Conservation (phyloP, 139 green algal species). For the Desmodesmus armatus region DNA sequence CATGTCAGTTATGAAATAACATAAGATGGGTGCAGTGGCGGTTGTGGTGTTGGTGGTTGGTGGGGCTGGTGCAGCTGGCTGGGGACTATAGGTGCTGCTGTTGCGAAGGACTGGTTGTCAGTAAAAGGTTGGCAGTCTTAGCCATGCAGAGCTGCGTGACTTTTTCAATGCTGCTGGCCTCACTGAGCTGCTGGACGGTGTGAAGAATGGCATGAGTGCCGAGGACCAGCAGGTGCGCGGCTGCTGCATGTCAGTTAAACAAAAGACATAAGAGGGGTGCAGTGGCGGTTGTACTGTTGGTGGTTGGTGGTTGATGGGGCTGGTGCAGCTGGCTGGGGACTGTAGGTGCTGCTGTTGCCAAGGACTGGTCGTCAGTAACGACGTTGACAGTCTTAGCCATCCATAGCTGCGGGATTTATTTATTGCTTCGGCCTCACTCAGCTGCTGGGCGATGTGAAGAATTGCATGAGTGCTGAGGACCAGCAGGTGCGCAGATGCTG, state of each 20-base stretch:
- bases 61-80: background rate
- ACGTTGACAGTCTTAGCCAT: no score
- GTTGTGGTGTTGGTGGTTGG: no score
- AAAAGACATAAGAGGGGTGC: no score
- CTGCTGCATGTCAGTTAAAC: background rate
- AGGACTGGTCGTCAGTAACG: no score
- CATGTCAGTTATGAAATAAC: no score
- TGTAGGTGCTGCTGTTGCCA: no score
- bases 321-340: no score
- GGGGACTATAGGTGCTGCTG: background rate
- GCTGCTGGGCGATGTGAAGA: conserved; percentile 14
- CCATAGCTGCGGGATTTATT: conserved; percentile 99
- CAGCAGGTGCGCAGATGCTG: conserved; percentile 48
- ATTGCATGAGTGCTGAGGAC: conserved; percentile 51
- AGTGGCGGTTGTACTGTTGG: no score
- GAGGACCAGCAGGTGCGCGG: conserved; percentile 61
- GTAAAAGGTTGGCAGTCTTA: background rate
- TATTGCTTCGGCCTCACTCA: conserved; percentile 73
- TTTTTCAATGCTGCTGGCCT: conserved; percentile 93
- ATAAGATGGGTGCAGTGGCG: no score
- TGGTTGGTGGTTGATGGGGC: no score
- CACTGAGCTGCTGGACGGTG: background rate
- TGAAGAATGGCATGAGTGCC: conserved; percentile 13
- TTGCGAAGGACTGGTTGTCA: background rate
- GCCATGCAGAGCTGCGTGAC: conserved; percentile 91